phyloP scores from a whole-genome alignment of 2,329 filamentous ascomycete species.

The Beauveria sp. region DNA sequence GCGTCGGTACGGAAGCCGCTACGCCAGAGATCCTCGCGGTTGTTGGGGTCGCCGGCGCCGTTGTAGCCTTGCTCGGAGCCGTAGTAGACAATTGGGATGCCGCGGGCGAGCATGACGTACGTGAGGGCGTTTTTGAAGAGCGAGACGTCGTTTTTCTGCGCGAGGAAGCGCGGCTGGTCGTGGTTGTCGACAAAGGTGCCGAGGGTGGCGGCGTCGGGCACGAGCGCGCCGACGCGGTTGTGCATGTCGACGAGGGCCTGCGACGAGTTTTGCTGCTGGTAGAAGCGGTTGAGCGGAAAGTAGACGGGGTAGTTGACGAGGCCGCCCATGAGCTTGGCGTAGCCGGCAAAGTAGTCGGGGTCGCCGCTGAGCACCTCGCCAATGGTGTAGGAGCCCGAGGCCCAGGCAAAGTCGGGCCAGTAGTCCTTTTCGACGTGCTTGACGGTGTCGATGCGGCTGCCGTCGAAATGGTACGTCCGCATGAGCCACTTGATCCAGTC shows the following conservation, averaged over 20 bases:
- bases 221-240: conserved; percentile 25
- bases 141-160: conserved; percentile 42
- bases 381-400: conserved; percentile 50
- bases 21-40: conserved; percentile 53
- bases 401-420: conserved; percentile 45
- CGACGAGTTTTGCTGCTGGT: conserved; percentile 27
- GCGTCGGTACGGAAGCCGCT: conserved; percentile 38
- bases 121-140: conserved; percentile 54
- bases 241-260: conserved; percentile 32
- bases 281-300: conserved; percentile 34
- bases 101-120: conserved; percentile 53
- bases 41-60: conserved; percentile 38
- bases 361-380: conserved; percentile 54
- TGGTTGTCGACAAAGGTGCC: conserved; percentile 53
- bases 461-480: conserved; percentile 53
- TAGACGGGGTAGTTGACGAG: conserved; percentile 53
- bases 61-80: conserved; percentile 56
- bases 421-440: conserved; percentile 55
- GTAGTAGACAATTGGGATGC: conserved; percentile 58
- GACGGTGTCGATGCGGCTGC: conserved; percentile 53
- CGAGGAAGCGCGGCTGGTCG: conserved; percentile 47
- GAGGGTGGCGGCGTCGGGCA: conserved; percentile 37
- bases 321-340: conserved; percentile 47
- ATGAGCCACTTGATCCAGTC: conserved; percentile 54
- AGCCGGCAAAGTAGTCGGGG: conserved; percentile 42